phyloP scores from a whole-genome alignment of 106 monocot genomes.

The Allium sativum region DNA sequence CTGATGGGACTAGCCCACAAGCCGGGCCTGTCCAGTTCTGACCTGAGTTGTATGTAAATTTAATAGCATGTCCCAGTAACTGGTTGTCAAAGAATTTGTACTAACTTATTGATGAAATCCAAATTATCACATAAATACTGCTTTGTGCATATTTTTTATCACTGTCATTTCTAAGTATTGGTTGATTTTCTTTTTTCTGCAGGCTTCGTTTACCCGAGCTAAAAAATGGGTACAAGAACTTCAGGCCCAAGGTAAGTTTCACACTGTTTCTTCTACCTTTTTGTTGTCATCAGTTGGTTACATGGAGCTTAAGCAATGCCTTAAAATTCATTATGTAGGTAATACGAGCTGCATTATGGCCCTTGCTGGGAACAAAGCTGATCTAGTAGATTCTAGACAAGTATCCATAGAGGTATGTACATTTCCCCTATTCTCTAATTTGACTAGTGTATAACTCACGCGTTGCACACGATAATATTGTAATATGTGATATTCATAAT shows the following conservation, averaged over 20 bases:
- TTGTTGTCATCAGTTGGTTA: neutral
- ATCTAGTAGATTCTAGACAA: constrained; percentile 63
- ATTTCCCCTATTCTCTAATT: neutral
- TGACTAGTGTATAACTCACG: neutral
- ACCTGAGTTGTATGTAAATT: no score
- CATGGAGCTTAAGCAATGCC: neutral
- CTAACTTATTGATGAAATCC: no score
- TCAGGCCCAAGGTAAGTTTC: constrained; percentile 56
- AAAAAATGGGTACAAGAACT: constrained; percentile 99
- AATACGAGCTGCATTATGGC: constrained; percentile 68
- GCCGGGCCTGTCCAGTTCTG: no score
- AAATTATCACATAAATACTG: no score
- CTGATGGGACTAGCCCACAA: no score
- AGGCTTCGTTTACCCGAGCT: constrained; percentile 82
- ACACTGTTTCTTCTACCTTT: constrained; percentile 1
- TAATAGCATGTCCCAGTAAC: no score
- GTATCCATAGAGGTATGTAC: constrained; percentile 59
- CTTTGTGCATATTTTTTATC: no score
- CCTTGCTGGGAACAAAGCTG: constrained; percentile 89
- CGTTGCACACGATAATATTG: no score
- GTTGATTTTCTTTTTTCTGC: constrained; percentile 4
- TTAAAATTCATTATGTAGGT: constrained; percentile 15
- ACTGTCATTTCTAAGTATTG: no score
- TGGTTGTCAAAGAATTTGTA: no score
- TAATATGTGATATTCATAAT: neutral